These are phyloP conservation scores for Protomyces inouyei DNA, from an alignment of 1,139 yeast species.

Conservation along the genomic window DNA sequence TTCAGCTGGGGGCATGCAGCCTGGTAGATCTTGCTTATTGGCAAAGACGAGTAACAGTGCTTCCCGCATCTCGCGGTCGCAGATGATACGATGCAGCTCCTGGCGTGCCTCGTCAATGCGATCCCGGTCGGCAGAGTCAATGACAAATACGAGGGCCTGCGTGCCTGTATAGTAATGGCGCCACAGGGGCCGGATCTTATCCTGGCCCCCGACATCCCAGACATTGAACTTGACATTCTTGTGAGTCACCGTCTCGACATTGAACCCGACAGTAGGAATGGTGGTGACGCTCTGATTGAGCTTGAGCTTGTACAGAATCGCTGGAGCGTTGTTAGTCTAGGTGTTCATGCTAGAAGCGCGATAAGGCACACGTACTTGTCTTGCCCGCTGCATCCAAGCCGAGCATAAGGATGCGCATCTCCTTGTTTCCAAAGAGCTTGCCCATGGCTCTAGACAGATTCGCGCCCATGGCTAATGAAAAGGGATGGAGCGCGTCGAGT, in stretches of 20 bases:
- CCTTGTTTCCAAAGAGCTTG: constrained; percentile 47
- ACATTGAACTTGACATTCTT: constrained; percentile 85
- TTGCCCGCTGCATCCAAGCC: constrained; percentile 93
- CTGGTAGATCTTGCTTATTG: constrained; percentile 84
- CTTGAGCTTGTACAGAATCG: constrained; percentile 65
- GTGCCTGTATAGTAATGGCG: constrained; percentile 93
- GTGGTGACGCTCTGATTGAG: constrained; percentile 72
- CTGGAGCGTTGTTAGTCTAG: constrained; percentile 32
- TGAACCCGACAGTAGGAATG: constrained; percentile 91
- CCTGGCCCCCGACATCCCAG: constrained; percentile 98
- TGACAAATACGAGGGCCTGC: constrained; percentile 86
- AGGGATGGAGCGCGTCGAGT: not conserved
- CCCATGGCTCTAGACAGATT: constrained; percentile 36
- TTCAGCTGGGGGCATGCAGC: constrained; percentile 82
- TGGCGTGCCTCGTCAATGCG: constrained; percentile 74
- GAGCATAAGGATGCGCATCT: constrained; percentile 66
- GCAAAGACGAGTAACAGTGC: constrained; percentile 80
- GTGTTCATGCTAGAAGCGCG: not conserved
- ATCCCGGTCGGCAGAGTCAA: constrained; percentile 69
- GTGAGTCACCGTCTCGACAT: constrained; percentile 86
- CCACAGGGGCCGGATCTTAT: constrained; percentile 85
- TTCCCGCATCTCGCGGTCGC: constrained; percentile 73
- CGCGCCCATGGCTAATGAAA: constrained; percentile 17
- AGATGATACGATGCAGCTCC: constrained; percentile 70
- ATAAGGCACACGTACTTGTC: constrained; percentile 50